Base-by-base conservation (phyloP, 106 monocot genomes). In the Dendrobium chrysotoxum region DNA sequence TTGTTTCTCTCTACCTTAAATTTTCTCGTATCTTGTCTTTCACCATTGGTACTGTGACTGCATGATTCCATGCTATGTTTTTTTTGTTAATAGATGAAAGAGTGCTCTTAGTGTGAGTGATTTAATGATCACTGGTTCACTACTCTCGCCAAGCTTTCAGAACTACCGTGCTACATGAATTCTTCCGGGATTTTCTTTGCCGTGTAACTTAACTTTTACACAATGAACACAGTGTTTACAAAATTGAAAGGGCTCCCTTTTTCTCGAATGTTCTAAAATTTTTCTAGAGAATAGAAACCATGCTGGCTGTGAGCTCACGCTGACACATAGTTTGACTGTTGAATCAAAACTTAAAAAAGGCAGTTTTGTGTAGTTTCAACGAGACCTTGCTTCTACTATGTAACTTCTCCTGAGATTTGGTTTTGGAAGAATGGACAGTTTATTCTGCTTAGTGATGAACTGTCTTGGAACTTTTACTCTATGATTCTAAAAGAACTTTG, bases 61-160 rank as follows among this genome's bases (percentile, higher is more conserved):
- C 4, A 40, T 75, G 17, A 12, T 58, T 21, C 61, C n/a, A n/a
- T 40, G 21, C 21, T 42, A n/a, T 26, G n/a, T 26, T 79, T 85
- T 81, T 12, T 26, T 40, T 28, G 15, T 28, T 35, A 35, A 13
- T 21, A 57, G 70, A 38, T 21, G 28, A 71, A 31, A 13, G 28
- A 71, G 11, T 71, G 28, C 35, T 71, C 28, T 31, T 15, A 31
- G 71, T 71, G 71, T 71, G 71, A 72, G 40, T 72, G 72, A 40
- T 25, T 3, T 72, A 11, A 16, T 39, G 38, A 72, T 72, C 39
- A 39, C 5, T 72, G 38, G 40, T 25, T 72, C 72, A 72, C 40
- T 72, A 18, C 15, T n/a, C n/a, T 7, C 39, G 5, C 72, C 25
- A 39, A 18, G 18, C 39, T 72, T 72, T 25, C 74, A 71, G 28